Evolutionary conservation across 768 basidiomycete genomes (phyloP), one percentile per base, ranked within the genome.

Genomic region (Pulveroboletus sp.): DNA sequence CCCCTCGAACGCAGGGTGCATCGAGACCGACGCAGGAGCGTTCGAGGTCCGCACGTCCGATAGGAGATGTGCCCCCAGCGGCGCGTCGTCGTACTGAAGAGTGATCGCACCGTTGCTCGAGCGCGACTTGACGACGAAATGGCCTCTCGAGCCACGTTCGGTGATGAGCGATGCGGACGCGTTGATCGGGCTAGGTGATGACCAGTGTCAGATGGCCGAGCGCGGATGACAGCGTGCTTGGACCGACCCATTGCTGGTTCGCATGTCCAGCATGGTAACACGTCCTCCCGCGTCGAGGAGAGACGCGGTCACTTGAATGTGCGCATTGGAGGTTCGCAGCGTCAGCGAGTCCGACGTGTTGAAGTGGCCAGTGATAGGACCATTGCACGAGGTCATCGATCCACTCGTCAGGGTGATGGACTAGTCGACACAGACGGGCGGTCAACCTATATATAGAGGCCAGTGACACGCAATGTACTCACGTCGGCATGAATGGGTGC

Each of bases 1-100:
- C 36, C 77, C 77, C 46, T 78, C 75, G 46, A 60, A 78, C 14
- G 71, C 62, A 4, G 58, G 44, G 8, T 71, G 70, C 45, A 76
- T 62, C 31, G 12, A 33, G 2, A 68, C 63, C 8, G 24, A 39
- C 6, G 62, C 70, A 0, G 46, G 41, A 0, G 50, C 28, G 37
- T 78, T 76, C 5, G 72, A 68, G 12, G 75, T 71, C 9, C 24
- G 43, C 24, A 38, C 70, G 3, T 57, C 50, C n/a, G 73, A 60
- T 0, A 43, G 35, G n/a, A 78, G 69, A n/a, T 39, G 28, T 0
- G 67, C 57, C 42, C 62, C 38, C 33, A 62, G 26, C 0, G 76
- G 75, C 0, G 63, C 47, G 10, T 67, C 62, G 7, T 52, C 47
- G 47, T 71, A 69, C 6, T 39, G 24, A 3, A 74, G 47, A 6